A percentile compares a stretch with the other conserved stretches of the same genome.
phyloP scores from a whole-genome alignment of 2,329 filamentous ascomycete genomes.

The Fusarium algeriense region DNA sequence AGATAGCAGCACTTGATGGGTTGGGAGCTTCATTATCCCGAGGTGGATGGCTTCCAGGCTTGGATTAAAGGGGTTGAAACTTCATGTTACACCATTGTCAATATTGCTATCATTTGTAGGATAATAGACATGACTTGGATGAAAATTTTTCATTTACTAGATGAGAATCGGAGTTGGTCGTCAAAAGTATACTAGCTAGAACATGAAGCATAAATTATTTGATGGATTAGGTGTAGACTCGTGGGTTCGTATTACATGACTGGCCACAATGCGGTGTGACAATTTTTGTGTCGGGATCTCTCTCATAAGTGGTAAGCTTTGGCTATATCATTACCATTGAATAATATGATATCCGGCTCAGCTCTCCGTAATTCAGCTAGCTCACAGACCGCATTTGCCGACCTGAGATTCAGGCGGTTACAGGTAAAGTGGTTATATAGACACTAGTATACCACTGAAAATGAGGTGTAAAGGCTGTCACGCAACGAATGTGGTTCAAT shows the following conservation, averaged over 20 bases:
- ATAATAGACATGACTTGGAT: background rate
- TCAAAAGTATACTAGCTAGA: slow-evolving; percentile 2
- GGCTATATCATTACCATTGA: slow-evolving; percentile 1
- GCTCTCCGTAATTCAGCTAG: slow-evolving; percentile 30
- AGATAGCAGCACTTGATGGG: slow-evolving; percentile 48
- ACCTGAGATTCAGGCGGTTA: slow-evolving; percentile 29
- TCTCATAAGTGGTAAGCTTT: slow-evolving; percentile 1
- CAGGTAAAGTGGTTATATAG: slow-evolving; percentile 22
- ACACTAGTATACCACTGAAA: slow-evolving; percentile 3
- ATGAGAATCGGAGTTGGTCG: background rate
- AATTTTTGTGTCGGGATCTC: background rate
- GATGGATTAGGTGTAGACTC: background rate
- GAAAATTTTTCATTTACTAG: slow-evolving; percentile 1
- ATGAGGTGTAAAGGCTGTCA: slow-evolving; percentile 8
- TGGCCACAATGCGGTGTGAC: background rate
- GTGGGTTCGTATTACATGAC: slow-evolving; percentile 4
- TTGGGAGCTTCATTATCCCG: slow-evolving; percentile 50
- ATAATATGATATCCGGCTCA: slow-evolving; percentile 20
- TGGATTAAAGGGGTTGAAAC: slow-evolving; percentile 48
- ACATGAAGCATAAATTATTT: slow-evolving; percentile 6
- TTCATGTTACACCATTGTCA: background rate
- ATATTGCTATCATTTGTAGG: slow-evolving; percentile 1
- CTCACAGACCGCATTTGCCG: slow-evolving; percentile 22
- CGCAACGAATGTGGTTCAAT: slow-evolving; percentile 6
- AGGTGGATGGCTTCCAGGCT: slow-evolving; percentile 52